A percentile compares a stretch with the other conserved stretches of the same genome.
Conservation (phyloP, 2,329 filamentous ascomycete genomes). For the Colletotrichum tofieldiae region DNA sequence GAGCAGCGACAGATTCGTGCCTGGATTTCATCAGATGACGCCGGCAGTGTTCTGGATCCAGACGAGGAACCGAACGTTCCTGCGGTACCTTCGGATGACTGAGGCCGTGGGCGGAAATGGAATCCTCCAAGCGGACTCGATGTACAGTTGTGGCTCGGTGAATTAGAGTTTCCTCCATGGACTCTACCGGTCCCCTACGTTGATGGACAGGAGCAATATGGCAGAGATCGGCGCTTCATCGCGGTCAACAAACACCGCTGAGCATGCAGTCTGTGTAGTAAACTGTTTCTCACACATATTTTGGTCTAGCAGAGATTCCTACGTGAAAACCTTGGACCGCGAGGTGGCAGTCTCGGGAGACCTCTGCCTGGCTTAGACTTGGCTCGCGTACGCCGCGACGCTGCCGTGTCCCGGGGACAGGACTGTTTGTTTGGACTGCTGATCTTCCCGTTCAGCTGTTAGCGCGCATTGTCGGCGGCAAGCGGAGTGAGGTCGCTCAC, state of each 20-base stretch:
- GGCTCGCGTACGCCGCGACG: constrained; percentile 11
- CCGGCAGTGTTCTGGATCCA: not conserved
- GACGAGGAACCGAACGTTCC: not conserved
- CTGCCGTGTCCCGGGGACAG: not conserved
- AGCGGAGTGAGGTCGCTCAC: not conserved
- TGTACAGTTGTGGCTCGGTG: not conserved
- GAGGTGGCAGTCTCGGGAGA: constrained; percentile 4
- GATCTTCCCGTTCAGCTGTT: not conserved
- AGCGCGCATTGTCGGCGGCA: not conserved
- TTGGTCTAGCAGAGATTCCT: not conserved
- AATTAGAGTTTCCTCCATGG: not conserved
- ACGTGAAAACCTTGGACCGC: not conserved
- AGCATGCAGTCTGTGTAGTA: not conserved
- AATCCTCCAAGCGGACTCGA: not conserved
- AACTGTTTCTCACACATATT: not conserved
- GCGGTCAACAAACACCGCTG: not conserved
- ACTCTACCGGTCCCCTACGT: not conserved
- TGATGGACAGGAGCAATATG: not conserved
- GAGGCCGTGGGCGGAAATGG: not conserved
- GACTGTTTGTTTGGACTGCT: not conserved
- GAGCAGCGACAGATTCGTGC: not conserved
- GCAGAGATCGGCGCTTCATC: too few relatives aligned
- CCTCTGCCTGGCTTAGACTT: constrained; percentile 11
- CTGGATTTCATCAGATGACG: constrained; percentile 11
- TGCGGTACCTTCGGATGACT: not conserved